phyloP scores from a whole-genome alignment of 2,329 filamentous ascomycete genomes.

The Sporothrix pseudoabietina region DNA sequence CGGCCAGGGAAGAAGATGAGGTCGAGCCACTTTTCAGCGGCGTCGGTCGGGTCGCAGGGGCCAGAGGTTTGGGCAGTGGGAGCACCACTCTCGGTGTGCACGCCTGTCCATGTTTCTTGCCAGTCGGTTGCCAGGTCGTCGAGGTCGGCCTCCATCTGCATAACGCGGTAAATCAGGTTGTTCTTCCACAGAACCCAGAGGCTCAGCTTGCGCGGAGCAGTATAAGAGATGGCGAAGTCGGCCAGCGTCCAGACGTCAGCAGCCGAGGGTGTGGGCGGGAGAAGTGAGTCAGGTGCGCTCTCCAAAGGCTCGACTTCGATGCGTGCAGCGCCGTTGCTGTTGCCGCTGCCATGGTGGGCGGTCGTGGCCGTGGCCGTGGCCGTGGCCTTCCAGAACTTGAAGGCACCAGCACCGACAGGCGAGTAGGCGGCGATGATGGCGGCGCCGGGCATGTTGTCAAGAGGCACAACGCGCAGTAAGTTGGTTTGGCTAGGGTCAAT shows the following conservation, averaged over 20 bases:
- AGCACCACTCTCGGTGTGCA: conserved; percentile 61
- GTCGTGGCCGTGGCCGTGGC: conserved; percentile 61
- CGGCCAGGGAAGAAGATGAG: conserved; percentile 81
- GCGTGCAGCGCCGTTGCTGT: conserved; percentile 37
- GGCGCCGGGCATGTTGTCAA: conserved; percentile 48
- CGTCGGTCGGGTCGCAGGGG: conserved; percentile 66
- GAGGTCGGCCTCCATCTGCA: conserved; percentile 72
- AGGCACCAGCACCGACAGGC: conserved; percentile 81
- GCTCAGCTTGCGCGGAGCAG: conserved; percentile 48
- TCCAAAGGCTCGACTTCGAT: conserved; percentile 57
- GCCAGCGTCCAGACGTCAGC: conserved; percentile 79
- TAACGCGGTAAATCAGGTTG: conserved; percentile 75
- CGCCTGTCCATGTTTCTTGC: conserved; percentile 69
- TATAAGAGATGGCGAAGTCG: conserved; percentile 68
- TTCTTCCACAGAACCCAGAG: conserved; percentile 85
- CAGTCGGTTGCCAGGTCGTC: conserved; percentile 64
- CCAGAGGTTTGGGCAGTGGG: conserved; percentile 60
- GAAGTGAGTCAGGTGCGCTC: conserved; percentile 64
- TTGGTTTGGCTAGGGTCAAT: conserved; percentile 79
- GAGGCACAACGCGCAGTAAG: conserved; percentile 71
- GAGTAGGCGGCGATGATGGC: conserved; percentile 78
- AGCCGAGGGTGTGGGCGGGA: conserved; percentile 69
- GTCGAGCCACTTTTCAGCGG: conserved; percentile 82
- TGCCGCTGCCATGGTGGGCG: conserved; percentile 46
- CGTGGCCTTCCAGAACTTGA: conserved; percentile 87